Evolutionary conservation across 352 stramenopile species (phyloP), one percentile per base, ranked within the genome.

Genomic region (Pythium periplocum): DNA sequence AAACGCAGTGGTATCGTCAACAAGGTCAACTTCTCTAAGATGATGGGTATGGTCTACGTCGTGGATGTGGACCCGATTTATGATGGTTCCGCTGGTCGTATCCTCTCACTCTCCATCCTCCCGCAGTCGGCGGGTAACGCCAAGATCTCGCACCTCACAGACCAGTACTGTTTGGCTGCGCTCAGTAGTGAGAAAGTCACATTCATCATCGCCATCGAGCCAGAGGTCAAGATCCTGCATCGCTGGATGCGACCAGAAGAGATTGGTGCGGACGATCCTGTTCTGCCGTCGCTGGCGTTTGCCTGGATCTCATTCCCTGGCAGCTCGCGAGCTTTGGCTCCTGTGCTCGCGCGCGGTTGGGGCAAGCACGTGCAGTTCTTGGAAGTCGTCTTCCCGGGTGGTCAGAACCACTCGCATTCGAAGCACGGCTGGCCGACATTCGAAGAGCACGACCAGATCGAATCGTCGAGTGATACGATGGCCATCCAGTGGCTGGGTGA

Each of bases 401-500:
- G 75, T 6, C 78, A 80, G 49, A 74, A 79, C 33, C 81, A 93
- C 54, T 78, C 71, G n/a, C 83, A 92, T 48, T 66, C 71, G 1
- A 77, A 78, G n/a, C 79, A 97, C 53, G 83, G 87, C 35, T 98
- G 93, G 82, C 95, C 95, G 17, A 95, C 91, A 6, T 98, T 98
- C 57, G 92, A 96, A 48, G 78, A 97, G 50, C 89, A 97, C 55
- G 83, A 97, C 66, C 91, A 98, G 63, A 91, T 98, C 51, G 77
- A 95, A 53, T 86, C 81, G 11, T 71, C 72, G 31, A 87, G 81
- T 57, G 91, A 92, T 38, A 83, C 98, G 8, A 90, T 98, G 51
- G 91, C 94, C 39, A 81, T 98, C 50, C 91, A 98, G 66, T 98
- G 95, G 95, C 75, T 98, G 31, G 92, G 89, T n/a, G 93, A 98